Evolutionary conservation across 345 rosid species (phyloP).

Genomic region (Firmiana major): DNA sequence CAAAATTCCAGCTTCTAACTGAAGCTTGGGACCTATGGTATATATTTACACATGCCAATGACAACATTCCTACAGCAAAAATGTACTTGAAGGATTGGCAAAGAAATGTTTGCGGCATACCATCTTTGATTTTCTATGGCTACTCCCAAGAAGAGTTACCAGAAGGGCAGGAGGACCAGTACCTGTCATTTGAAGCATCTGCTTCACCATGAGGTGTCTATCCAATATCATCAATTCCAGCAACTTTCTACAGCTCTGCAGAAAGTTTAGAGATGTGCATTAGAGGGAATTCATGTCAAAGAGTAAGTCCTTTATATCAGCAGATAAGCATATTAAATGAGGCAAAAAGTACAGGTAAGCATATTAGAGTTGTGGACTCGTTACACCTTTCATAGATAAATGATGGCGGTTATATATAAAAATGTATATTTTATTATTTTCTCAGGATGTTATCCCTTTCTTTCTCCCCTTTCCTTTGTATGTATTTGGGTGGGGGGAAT

Average conservation of each 20-base stretch:
- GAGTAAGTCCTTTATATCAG: not conserved
- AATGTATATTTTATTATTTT: not conserved
- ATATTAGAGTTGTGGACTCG: not conserved
- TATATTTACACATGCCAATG: not conserved
- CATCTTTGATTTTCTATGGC: constrained; percentile 38
- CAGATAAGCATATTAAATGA: not conserved
- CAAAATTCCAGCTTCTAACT: not conserved
- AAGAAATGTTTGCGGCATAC: constrained; percentile 63
- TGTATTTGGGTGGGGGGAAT: not conserved
- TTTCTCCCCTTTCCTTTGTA: not conserved
- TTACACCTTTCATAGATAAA: not conserved
- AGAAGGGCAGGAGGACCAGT: constrained; percentile 53
- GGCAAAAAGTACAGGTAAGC: not conserved
- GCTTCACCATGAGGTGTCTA: constrained; percentile 54
- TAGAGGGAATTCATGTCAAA: not conserved
- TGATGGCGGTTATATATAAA: not conserved
- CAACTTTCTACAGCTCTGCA: constrained; percentile 68
- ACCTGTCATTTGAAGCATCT: constrained; percentile 52
- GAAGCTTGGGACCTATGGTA: too few relatives aligned
- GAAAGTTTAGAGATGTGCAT: not conserved
- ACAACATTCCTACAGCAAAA: constrained; percentile 30
- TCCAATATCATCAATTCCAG: constrained; percentile 76
- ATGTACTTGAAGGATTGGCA: constrained; percentile 59
- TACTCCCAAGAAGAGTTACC: constrained; percentile 36
- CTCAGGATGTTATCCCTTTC: not conserved